Evolutionary conservation across 495 filamentous ascomycete genomes (phyloP).

Genomic region (Xylaria telfairii): DNA sequence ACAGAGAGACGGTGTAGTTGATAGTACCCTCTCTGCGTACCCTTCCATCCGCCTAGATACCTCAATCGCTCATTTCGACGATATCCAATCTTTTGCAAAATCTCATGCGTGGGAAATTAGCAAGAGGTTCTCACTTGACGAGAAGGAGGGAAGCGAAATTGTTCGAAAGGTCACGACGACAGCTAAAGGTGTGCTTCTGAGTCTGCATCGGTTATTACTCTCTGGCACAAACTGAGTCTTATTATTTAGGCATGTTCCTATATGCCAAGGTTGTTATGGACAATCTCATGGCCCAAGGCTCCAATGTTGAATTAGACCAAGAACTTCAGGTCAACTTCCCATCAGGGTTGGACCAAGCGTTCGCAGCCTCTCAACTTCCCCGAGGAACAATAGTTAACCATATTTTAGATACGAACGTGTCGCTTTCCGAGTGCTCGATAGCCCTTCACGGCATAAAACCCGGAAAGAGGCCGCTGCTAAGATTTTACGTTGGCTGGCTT

Average conservation of each 20-base stretch:
- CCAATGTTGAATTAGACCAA: background rate
- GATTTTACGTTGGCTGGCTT: conserved; percentile 22
- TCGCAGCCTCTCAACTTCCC: background rate
- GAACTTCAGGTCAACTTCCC: conserved; percentile 1
- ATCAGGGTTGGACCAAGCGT: conserved; percentile 7
- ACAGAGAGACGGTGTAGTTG: conserved; percentile 20
- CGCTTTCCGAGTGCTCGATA: conserved; percentile 9
- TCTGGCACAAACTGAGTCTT: background rate
- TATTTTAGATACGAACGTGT: conserved; percentile 21
- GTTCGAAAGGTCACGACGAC: conserved; percentile 3
- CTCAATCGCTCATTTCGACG: background rate
- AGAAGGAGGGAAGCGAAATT: conserved; percentile 15
- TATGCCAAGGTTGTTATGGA: conserved; percentile 23
- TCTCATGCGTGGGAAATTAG: background rate
- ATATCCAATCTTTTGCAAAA: conserved; percentile 3
- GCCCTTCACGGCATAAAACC: background rate
- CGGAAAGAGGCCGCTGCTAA: conserved; percentile 9
- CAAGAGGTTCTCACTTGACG: background rate
- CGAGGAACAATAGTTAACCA: background rate
- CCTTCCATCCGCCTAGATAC: conserved; percentile 18
- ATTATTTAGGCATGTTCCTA: conserved; percentile 21
- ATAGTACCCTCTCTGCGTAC: background rate
- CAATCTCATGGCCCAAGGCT: conserved; percentile 21
- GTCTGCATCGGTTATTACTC: background rate
- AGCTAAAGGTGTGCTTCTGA: conserved; percentile 17